Conservation (phyloP, 345 rosid species). For the Corchorus capsularis region DNA sequence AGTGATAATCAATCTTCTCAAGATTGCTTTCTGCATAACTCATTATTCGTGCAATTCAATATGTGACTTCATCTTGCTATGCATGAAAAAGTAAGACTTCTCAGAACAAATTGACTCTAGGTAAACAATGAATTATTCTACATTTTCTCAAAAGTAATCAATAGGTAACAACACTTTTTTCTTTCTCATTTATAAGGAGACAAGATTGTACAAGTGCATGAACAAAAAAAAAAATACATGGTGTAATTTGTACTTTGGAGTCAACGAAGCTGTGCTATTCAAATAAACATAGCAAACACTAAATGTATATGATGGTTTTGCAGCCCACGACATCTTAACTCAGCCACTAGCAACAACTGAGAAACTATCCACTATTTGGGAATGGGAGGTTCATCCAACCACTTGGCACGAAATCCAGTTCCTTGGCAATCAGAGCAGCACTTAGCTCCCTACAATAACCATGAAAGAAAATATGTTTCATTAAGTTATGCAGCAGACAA, state of each 20-base stretch:
- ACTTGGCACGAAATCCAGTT: conserved; percentile 95
- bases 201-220: conserved; percentile 4
- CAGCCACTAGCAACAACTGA: background rate
- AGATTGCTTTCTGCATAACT: too few relatives aligned
- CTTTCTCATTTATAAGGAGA: background rate
- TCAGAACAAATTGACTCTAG: background rate
- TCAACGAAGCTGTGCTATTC: background rate
- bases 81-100: background rate
- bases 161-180: background rate
- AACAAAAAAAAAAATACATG: background rate
- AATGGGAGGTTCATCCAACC: conserved; percentile 77
- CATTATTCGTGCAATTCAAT: background rate
- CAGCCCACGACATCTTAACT: conserved; percentile 3
- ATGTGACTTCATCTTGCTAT: background rate
- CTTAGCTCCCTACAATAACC: conserved; percentile 58
- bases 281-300: background rate
- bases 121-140: background rate
- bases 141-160: background rate
- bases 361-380: conserved; percentile 35
- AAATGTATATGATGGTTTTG: background rate
- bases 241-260: conserved; percentile 3
- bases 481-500: background rate
- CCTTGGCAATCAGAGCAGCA: conserved; percentile 81
- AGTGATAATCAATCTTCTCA: background rate
- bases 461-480: background rate